Percentiles rank a stretch among this genome's conserved stretches.
phyloP scores from a whole-genome alignment of 192 early-diverging fungal genomes.

The Obelidium mucronatum region DNA sequence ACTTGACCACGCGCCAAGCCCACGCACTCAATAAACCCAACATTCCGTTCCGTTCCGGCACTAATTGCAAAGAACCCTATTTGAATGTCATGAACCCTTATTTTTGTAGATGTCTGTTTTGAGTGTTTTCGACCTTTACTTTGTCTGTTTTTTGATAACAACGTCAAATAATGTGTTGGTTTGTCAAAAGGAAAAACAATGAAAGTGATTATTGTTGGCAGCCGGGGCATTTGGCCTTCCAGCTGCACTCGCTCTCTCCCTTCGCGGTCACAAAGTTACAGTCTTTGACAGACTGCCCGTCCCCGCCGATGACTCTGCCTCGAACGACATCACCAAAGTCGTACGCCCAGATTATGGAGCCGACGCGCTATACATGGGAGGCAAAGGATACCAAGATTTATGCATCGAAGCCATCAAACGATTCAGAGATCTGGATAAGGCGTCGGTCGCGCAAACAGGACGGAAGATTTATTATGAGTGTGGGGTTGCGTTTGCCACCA shows the following conservation, averaged over 20 bases:
- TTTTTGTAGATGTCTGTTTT: no score
- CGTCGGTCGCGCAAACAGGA: background rate
- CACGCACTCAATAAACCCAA: no score
- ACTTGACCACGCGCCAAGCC: no score
- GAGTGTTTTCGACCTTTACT: no score
- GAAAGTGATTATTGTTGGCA: conserved; percentile 36
- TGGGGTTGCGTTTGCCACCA: conserved; percentile 33
- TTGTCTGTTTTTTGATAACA: no score
- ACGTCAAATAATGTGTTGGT: no score
- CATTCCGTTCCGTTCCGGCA: no score
- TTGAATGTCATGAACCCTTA: no score
- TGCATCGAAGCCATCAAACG: conserved; percentile 29
- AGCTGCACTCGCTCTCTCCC: conserved; percentile 35
- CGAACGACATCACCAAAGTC: conserved; percentile 51
- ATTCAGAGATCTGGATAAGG: conserved; percentile 37
- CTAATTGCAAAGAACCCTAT: no score
- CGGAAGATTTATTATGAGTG: conserved; percentile 36
- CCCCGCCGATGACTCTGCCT: conserved; percentile 42
- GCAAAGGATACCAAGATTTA: conserved; percentile 26
- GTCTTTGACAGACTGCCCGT: conserved; percentile 27
- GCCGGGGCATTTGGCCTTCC: conserved; percentile 50
- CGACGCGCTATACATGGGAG: conserved; percentile 12
- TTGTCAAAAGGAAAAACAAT: background rate
- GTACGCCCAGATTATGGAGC: conserved; percentile 47
- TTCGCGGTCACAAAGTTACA: conserved; percentile 20